Evolutionary conservation across 306 rosid species (phyloP).

Genomic region (Boehmeria nivea): DNA sequence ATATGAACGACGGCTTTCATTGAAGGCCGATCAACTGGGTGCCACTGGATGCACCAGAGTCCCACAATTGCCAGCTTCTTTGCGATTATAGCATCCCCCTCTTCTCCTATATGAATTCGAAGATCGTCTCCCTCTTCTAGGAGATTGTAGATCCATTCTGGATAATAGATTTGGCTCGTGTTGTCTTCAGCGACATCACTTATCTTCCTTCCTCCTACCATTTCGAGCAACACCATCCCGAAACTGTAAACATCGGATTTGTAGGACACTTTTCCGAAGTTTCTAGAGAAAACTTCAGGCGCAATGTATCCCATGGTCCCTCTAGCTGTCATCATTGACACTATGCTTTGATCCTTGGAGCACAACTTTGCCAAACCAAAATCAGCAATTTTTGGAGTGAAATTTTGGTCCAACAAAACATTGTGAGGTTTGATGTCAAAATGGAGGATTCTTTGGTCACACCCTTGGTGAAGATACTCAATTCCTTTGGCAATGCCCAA

Average conservation of each 20-base stretch:
- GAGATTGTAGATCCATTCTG: conserved; percentile 32
- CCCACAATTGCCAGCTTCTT: conserved; percentile 31
- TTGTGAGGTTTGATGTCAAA: conserved; percentile 37
- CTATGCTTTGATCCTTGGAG: conserved; percentile 17
- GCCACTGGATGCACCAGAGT: conserved; percentile 45
- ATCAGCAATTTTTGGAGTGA: conserved; percentile 34
- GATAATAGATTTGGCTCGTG: conserved; percentile 10
- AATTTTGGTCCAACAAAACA: conserved; percentile 22
- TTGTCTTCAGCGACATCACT: background rate
- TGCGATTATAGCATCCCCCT: conserved; percentile 12
- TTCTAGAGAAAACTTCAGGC: conserved; percentile 32
- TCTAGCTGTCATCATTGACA: conserved; percentile 16
- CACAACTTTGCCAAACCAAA: conserved; percentile 35
- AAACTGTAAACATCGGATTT: conserved; percentile 34
- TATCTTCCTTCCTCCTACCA: conserved; percentile 26
- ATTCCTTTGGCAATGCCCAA: conserved; percentile 27
- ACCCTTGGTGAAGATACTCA: conserved; percentile 35
- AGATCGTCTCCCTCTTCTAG: conserved; percentile 15
- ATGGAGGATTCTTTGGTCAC: conserved; percentile 35
- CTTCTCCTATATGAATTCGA: conserved; percentile 1
- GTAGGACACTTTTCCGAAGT: conserved; percentile 28
- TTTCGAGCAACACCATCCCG: conserved; percentile 32
- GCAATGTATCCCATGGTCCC: conserved; percentile 39
- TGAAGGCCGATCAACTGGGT: conserved; percentile 33
- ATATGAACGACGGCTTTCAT: conserved; percentile 29